Conservation (phyloP, 352 stramenopile species). For the Peronospora destructor region DNA sequence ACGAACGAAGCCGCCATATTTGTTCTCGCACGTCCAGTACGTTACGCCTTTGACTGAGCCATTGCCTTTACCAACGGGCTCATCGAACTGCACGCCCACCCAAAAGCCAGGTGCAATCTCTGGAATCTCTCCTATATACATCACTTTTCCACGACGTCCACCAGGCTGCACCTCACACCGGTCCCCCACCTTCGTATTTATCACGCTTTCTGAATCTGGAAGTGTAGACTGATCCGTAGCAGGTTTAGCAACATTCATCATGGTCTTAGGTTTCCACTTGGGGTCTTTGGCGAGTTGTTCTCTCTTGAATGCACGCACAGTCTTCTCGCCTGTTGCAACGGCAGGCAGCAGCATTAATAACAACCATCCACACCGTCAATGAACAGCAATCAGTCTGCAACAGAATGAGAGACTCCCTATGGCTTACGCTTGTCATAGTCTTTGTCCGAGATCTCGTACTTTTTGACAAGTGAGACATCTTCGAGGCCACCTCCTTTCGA, state of each 20-base stretch:
- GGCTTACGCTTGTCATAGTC: slow-evolving; percentile 95
- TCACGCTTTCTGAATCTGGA: slow-evolving; percentile 64
- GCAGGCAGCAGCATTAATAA: background rate
- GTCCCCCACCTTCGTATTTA: slow-evolving; percentile 84
- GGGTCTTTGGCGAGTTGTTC: slow-evolving; percentile 93
- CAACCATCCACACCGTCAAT: background rate
- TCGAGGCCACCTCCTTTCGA: slow-evolving; percentile 92
- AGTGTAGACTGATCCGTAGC: slow-evolving; percentile 33
- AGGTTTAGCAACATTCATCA: slow-evolving; percentile 44
- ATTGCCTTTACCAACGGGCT: slow-evolving; percentile 91
- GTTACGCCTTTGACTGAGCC: slow-evolving; percentile 86
- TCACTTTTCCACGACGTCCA: slow-evolving; percentile 87
- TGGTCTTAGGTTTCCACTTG: slow-evolving; percentile 89
- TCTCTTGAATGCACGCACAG: slow-evolving; percentile 93
- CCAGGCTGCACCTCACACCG: slow-evolving; percentile 97
- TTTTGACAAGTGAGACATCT: slow-evolving; percentile 94
- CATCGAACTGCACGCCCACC: slow-evolving; percentile 96
- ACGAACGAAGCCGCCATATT: slow-evolving; percentile 93
- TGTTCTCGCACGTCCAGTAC: slow-evolving; percentile 90
- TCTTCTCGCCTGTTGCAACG: slow-evolving; percentile 84
- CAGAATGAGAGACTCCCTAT: background rate
- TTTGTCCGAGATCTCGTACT: slow-evolving; percentile 97
- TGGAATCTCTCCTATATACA: slow-evolving; percentile 89
- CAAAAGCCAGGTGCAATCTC: slow-evolving; percentile 88
- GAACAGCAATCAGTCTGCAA: background rate